phyloP scores from a whole-genome alignment of 352 stramenopile genomes.

The Nothophytophthora sp. region DNA sequence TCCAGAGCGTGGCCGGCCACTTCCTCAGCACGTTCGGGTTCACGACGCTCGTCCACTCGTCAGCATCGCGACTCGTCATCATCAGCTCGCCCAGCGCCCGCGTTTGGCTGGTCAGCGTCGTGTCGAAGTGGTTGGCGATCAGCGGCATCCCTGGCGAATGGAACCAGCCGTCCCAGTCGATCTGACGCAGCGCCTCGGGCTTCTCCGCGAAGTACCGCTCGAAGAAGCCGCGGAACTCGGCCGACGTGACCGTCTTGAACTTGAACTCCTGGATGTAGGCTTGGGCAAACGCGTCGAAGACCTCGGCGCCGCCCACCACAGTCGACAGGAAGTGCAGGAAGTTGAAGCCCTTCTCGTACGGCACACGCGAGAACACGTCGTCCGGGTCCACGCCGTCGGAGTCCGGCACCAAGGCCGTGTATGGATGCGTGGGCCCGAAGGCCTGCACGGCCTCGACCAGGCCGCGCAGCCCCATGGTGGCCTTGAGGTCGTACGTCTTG shows the following conservation, averaged over 20 bases:
- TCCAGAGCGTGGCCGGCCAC: conserved; percentile 57
- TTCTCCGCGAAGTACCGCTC: conserved; percentile 75
- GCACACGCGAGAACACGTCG: conserved; percentile 94
- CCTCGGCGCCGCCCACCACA: conserved; percentile 45
- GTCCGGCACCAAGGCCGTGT: conserved; percentile 89
- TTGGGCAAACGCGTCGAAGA: conserved; percentile 89
- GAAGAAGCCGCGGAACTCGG: conserved; percentile 77
- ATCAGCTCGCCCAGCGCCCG: conserved; percentile 47
- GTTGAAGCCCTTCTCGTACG: conserved; percentile 96
- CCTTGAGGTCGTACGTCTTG: conserved; percentile 56
- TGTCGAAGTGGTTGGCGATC: conserved; percentile 87
- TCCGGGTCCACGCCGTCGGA: conserved; percentile 94
- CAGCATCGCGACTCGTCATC: conserved; percentile 14
- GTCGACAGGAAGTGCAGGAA: conserved; percentile 83
- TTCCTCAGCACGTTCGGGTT: conserved; percentile 22
- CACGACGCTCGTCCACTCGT: conserved; percentile 33
- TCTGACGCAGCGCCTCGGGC: conserved; percentile 37
- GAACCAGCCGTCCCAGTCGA: conserved; percentile 96
- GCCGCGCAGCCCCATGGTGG: conserved; percentile 42
- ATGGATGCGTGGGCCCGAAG: conserved; percentile 69
- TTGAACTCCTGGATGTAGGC: conserved; percentile 92
- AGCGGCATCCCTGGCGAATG: conserved; percentile 88
- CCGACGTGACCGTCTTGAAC: conserved; percentile 86
- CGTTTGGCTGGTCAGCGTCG: conserved; percentile 60
- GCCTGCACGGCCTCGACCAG: conserved; percentile 44